Evolutionary conservation across 176 grass and related monocot species (phyloP), one percentile per base, ranked within the genome.

Genomic region (Triticum timopheevii): DNA sequence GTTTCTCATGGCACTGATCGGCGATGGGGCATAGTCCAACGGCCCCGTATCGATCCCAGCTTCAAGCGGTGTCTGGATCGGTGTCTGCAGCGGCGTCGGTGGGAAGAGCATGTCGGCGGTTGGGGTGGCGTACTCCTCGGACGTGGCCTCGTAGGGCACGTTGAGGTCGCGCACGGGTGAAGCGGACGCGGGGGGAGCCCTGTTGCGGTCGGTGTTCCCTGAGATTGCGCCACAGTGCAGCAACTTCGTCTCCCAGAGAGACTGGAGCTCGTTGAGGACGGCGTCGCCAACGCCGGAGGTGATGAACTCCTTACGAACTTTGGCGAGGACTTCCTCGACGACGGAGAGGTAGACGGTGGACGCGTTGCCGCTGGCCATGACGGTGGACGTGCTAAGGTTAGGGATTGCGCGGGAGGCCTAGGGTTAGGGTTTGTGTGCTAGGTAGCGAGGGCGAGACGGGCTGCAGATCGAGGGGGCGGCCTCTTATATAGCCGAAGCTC

Each of bases 161-260:
- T 35, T 35, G 34, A 35, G 34, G 34, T 35, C 34, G 34, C 5
- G 34, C 34, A 35, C 34, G 5, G 34, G 34, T 35, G 34, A 35
- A 35, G 34, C 34, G 34, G 5, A 35, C 34, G 34, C 34, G 4
- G 34, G 34, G 34, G 34, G 5, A 35, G 34, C 34, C 5, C 34
- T 35, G 34, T 35, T 35, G 34, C 34, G 34, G 34, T 35, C 34
- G 34, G 1, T 35, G 34, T 35, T 35, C 34, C 34, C 34, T 35
- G 34, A 35, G 34, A 35, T 35, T 6, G 34, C 34, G 31, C 97
- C 93, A 17, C 88, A 94, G 71, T 98, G 97, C 47, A 94, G 47
- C 97, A 98, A 94, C 94, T 96, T 98, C 90, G 91, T 87, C 90
- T 98, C 97, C 97, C 94, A 98, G 33, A 98, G 83, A 78, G 94